Conservation (phyloP, 176 grass and related monocot species). For the Zizania latifolia region DNA sequence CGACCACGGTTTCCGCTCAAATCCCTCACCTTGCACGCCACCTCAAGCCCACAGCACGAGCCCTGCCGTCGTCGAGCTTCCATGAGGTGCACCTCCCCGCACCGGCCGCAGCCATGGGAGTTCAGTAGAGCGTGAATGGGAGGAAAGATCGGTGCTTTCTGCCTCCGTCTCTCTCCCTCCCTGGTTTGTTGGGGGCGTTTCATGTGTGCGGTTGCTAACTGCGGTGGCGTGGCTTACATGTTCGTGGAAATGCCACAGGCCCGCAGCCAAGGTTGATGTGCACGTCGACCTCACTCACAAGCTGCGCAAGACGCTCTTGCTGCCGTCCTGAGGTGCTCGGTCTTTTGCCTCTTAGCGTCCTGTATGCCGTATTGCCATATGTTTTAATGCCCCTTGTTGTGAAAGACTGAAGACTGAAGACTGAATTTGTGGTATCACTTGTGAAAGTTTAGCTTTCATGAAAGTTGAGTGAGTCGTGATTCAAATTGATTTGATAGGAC, state of each 20-base stretch:
- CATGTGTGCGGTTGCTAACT: too few relatives aligned
- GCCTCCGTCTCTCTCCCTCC: background rate
- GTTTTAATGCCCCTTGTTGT: background rate
- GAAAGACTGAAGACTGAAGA: background rate
- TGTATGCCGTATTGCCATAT: background rate
- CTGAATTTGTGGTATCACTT: background rate
- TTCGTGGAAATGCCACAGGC: slow-evolving; percentile 44
- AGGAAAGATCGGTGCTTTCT: slow-evolving; percentile 60
- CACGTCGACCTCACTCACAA: slow-evolving; percentile 80
- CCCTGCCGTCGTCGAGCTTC: too few relatives aligned
- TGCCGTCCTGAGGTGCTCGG: slow-evolving; percentile 65
- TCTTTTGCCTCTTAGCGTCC: background rate
- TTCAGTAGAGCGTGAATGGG: slow-evolving; percentile 91
- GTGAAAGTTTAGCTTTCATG: background rate
- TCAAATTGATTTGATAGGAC: background rate
- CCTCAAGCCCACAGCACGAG: too few relatives aligned
- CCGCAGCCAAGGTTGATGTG: slow-evolving; percentile 84
- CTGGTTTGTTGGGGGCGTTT: background rate
- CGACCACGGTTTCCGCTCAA: too few relatives aligned
- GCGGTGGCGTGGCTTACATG: slow-evolving; percentile 21
- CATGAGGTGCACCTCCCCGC: slow-evolving; percentile 33
- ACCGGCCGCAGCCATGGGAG: slow-evolving; percentile 65
- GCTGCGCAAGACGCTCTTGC: slow-evolving; percentile 59
- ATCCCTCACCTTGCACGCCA: too few relatives aligned
- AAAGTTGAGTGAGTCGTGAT: background rate